These are phyloP conservation scores for Populus pruinosa DNA, from an alignment of 345 rosid species.

Conservation along the genomic window DNA sequence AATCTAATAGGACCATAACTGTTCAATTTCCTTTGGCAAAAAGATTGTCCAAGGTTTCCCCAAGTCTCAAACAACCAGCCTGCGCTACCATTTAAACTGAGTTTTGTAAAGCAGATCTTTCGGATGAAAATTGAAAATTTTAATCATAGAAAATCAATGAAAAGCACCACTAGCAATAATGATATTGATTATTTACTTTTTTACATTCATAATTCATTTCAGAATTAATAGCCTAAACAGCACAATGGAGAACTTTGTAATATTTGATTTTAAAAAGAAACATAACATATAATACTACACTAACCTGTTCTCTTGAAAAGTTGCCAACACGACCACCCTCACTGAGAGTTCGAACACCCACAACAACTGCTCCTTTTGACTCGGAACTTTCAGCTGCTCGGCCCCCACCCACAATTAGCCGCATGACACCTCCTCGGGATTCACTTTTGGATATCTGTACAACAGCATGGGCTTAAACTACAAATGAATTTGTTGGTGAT, in stretches of 20 bases:
- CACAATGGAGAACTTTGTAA: background rate
- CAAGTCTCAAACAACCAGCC: background rate
- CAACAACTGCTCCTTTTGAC: conserved; percentile 89
- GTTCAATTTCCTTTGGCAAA: too few relatives aligned
- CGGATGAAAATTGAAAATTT: background rate
- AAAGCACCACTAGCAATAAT: background rate
- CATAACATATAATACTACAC: conserved; percentile 1
- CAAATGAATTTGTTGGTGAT: background rate
- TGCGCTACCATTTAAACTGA: background rate
- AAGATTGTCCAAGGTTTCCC: too few relatives aligned
- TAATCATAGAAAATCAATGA: background rate
- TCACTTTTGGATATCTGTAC: conserved; percentile 71
- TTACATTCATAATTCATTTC: background rate
- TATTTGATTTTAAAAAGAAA: background rate
- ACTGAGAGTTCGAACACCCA: conserved; percentile 96
- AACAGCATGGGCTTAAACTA: conserved; percentile 1
- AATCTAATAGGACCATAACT: too few relatives aligned
- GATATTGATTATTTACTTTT: background rate
- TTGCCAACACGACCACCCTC: conserved; percentile 99
- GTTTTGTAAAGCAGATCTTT: background rate
- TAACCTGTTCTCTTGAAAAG: conserved; percentile 97
- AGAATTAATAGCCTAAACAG: background rate
- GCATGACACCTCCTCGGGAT: conserved; percentile 93
- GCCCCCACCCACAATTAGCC: conserved; percentile 98
- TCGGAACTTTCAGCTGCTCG: conserved; percentile 87